These are phyloP conservation scores for Pichia sp. DNA, from an alignment of 1,139 yeast species.

Conservation along the genomic window DNA sequence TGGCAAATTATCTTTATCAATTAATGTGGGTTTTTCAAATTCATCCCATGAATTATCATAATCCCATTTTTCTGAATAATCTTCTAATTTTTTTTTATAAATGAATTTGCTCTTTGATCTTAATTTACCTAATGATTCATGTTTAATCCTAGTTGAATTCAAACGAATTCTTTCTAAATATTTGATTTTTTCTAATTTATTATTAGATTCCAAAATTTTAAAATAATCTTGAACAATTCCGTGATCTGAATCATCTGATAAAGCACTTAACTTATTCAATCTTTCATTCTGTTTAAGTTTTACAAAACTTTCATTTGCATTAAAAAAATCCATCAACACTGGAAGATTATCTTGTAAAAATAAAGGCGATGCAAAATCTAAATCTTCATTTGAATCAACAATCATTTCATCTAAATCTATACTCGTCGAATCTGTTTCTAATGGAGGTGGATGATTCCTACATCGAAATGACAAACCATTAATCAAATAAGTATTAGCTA, in stretches of 20 bases:
- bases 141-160: constrained; percentile 24
- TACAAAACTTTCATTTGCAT: background rate
- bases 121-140: constrained; percentile 25
- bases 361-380: background rate
- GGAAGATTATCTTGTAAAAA: background rate
- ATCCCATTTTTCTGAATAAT: constrained; percentile 40
- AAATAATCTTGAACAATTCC: constrained; percentile 19
- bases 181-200: constrained; percentile 24
- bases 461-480: constrained; percentile 45
- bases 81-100: constrained; percentile 22
- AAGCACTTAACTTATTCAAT: constrained; percentile 4
- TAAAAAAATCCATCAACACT: background rate
- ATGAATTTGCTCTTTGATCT: constrained; percentile 20
- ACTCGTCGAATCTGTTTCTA: constrained; percentile 22
- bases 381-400: constrained; percentile 23
- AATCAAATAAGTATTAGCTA: constrained; percentile 65
- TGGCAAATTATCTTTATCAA: constrained; percentile 45
- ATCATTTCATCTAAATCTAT: constrained; percentile 23
- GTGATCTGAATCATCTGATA: constrained; percentile 7
- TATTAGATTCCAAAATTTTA: constrained; percentile 17
- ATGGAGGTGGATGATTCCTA: constrained; percentile 26
- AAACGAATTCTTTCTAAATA: constrained; percentile 25
- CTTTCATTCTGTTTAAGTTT: constrained; percentile 9
- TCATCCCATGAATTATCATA: constrained; percentile 55
- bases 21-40: constrained; percentile 40